Evolutionary conservation across 2,329 filamentous ascomycete species (phyloP), one percentile per base, ranked within the genome.

Genomic region (Fusarium sp.): DNA sequence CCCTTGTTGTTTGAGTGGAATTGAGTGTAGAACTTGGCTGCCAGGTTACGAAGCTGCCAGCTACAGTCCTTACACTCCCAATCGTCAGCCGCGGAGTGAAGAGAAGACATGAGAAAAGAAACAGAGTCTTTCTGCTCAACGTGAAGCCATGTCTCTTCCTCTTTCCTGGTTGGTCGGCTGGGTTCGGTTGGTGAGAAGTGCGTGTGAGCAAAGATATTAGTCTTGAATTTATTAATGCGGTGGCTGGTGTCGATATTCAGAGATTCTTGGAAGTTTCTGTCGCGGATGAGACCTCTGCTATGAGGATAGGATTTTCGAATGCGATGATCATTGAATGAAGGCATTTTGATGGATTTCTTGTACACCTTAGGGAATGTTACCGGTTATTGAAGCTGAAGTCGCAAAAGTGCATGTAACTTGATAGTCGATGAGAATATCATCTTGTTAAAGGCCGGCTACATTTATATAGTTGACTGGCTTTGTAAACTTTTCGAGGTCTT

Each of bases 11-110:
- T 18, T 11, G 56, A 61, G 12, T 53, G 42, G 18, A 62, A 37
- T 15, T 49, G 44, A 10, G 35, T 13, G 32, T 49, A 49, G 25
- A 63, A 54, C 30, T 35, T 56, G 7, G 23, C 25, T 11, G 42
- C 56, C 32, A 68, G 42, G n/a, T 32, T 50, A 18, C 65, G 65
- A 9, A 68, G 33, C 23, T 53, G 60, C 65, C 40, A 53, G 21
- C 64, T 63, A 23, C 64, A 68, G 18, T 49, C 35, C n/a, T 62
- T 62, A 9, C 65, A 68, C 6, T 68, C 42, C 65, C 64, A 68
- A 8, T 43, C 37, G n/a, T 68, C 64, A 25, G 65, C 65, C 18
- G 32, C 64, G 6, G 50, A 9, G 16, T 68, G 33, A 5, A 68
- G 25, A 10, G 49, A 37, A 13, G 64, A 38, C 19, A 42, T 19